Conservation (phyloP, 2,329 filamentous ascomycete genomes). For the Ploettnerulaceae sp. region DNA sequence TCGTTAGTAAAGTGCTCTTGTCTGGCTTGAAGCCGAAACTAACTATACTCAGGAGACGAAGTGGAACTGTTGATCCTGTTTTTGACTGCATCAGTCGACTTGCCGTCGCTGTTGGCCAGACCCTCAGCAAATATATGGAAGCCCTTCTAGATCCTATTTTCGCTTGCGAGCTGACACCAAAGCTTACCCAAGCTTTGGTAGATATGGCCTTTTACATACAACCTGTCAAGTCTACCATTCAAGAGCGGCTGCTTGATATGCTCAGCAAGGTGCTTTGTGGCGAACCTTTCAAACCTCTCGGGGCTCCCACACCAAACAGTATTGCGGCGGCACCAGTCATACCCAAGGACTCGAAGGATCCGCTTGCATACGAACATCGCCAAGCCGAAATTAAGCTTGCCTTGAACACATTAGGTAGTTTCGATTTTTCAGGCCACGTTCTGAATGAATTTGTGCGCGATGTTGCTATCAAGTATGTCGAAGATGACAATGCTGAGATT, state of each 20-base stretch:
- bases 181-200: slow-evolving; percentile 89
- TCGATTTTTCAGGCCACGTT: slow-evolving; percentile 89
- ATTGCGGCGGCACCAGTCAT: slow-evolving; percentile 76
- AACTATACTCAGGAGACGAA: slow-evolving; percentile 37
- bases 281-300: slow-evolving; percentile 85
- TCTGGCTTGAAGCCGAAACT: slow-evolving; percentile 18
- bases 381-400: slow-evolving; percentile 89
- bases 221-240: slow-evolving; percentile 85
- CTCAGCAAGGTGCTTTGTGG: slow-evolving; percentile 90
- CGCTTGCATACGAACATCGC: slow-evolving; percentile 70
- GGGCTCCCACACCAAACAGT: slow-evolving; percentile 80
- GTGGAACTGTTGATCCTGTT: slow-evolving; percentile 62
- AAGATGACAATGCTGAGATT: slow-evolving; percentile 90
- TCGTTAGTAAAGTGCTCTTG: slow-evolving; percentile 44
- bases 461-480: slow-evolving; percentile 95
- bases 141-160: slow-evolving; percentile 93
- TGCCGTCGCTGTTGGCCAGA: slow-evolving; percentile 90
- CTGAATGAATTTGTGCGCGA: slow-evolving; percentile 98
- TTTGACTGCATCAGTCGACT: slow-evolving; percentile 98
- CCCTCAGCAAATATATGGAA: slow-evolving; percentile 97
- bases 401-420: slow-evolving; percentile 92
- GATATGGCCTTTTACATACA: slow-evolving; percentile 99
- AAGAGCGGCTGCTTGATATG: slow-evolving; percentile 90
- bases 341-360: slow-evolving; percentile 81
- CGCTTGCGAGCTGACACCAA: slow-evolving; percentile 88